These are phyloP conservation scores for Flaveria brownii DNA, from an alignment of 129 eudicot genomes.

Conservation along the genomic window DNA sequence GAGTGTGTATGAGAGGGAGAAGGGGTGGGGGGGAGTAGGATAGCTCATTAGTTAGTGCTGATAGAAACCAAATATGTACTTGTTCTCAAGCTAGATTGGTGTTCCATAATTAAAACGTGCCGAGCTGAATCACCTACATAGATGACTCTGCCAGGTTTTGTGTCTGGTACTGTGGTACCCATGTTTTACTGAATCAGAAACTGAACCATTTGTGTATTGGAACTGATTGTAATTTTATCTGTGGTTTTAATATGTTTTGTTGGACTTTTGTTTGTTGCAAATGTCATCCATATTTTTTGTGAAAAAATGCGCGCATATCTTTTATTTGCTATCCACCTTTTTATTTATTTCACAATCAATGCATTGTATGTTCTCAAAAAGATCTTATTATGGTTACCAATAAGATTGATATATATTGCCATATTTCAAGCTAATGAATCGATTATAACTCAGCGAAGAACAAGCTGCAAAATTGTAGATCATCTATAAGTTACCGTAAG, in stretches of 20 bases:
- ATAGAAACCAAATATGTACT: background rate
- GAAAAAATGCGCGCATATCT: background rate
- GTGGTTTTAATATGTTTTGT: background rate
- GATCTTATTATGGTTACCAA: background rate
- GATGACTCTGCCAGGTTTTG: background rate
- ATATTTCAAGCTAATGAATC: background rate
- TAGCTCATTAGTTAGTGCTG: background rate
- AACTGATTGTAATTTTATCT: background rate
- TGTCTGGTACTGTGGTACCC: background rate
- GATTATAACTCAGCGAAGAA: background rate
- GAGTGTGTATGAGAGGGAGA: too few species aligned
- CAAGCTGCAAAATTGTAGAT: background rate
- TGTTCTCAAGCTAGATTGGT: background rate
- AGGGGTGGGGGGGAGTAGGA: too few species aligned
- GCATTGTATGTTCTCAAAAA: background rate
- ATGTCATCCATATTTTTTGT: background rate
- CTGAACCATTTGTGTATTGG: background rate
- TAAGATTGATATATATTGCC: background rate
- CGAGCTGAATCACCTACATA: conserved; percentile 9
- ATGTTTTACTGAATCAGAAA: background rate
- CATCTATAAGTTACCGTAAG: background rate
- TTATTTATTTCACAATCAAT: background rate
- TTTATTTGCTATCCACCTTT: background rate
- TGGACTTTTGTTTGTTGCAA: background rate
- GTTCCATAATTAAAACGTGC: background rate